Conservation (phyloP, 2,329 filamentous ascomycete species). For the Diaporthe ilicicola region DNA sequence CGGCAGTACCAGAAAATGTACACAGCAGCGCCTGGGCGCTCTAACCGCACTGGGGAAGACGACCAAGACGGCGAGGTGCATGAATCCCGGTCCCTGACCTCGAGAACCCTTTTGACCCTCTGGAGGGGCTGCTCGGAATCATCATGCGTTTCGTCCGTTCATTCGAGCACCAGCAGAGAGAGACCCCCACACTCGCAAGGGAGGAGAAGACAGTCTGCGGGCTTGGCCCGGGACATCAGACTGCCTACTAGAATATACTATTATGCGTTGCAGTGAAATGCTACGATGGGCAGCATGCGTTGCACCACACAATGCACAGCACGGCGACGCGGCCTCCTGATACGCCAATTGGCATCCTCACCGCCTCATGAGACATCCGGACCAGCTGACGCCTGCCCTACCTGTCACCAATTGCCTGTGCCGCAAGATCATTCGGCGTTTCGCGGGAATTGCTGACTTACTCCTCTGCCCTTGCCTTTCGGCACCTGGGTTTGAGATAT, state of each 20-base stretch:
- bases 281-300: constrained; percentile 1
- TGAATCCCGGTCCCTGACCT: constrained; percentile 15
- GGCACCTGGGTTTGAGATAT: neutral
- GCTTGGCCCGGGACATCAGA: constrained; percentile 10
- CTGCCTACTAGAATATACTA: neutral
- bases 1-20: constrained; percentile 29
- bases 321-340: constrained; percentile 16
- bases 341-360: constrained; percentile 14
- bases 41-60: neutral
- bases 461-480: neutral
- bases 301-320: neutral
- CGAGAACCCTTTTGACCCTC: constrained; percentile 6
- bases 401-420: neutral
- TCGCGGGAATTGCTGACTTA: neutral
- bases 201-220: neutral
- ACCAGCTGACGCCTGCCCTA: constrained; percentile 7
- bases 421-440: constrained; percentile 5
- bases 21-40: neutral
- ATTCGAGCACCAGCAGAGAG: constrained; percentile 7
- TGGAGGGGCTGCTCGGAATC: constrained; percentile 17
- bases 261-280: constrained; percentile 2
- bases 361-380: constrained; percentile 10
- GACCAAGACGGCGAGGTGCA: constrained; percentile 16
- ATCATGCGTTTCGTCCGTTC: constrained; percentile 12
- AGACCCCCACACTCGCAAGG: constrained; percentile 10